A percentile compares a stretch with the other conserved stretches of the same genome.
Conservation (phyloP, 2,329 filamentous ascomycete species). For the Paecilomyces variotii region DNA sequence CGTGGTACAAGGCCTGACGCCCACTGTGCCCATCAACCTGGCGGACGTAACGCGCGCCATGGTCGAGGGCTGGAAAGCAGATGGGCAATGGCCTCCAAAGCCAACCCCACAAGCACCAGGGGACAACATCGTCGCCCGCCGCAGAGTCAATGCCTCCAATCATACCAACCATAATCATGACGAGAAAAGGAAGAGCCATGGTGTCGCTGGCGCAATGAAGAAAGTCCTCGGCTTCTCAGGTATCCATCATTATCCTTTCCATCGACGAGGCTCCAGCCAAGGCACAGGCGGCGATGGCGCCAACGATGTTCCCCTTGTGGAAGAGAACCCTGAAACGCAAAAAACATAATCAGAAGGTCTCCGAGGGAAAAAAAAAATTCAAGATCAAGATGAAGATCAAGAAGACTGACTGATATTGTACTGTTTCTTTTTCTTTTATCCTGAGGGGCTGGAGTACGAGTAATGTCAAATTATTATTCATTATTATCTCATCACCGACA, state of each 20-base stretch:
- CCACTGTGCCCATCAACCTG: slow-evolving; percentile 81
- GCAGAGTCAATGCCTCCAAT: slow-evolving; percentile 1
- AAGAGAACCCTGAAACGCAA: not conserved
- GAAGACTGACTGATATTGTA: too few species aligned
- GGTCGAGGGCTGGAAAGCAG: slow-evolving; percentile 84
- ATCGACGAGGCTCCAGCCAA: slow-evolving; percentile 26
- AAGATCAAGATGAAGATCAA: too few species aligned
- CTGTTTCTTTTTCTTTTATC: too few species aligned
- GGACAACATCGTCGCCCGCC: slow-evolving; percentile 9
- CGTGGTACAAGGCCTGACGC: slow-evolving; percentile 68
- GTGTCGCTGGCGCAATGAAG: slow-evolving; percentile 32
- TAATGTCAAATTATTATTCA: too few species aligned
- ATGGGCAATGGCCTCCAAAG: slow-evolving; percentile 84
- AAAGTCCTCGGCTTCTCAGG: slow-evolving; percentile 32
- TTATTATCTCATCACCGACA: too few species aligned
- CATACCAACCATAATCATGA: not conserved
- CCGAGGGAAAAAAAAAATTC: not conserved
- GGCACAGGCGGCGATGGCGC: not conserved
- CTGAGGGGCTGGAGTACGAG: too few species aligned
- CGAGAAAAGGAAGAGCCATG: slow-evolving; percentile 12
- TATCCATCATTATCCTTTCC: slow-evolving; percentile 28
- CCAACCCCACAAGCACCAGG: slow-evolving; percentile 30
- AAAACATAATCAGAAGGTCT: not conserved
- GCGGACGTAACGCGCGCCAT: slow-evolving; percentile 70
- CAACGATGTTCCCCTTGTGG: not conserved